Evolutionary conservation across 129 eudicot species (phyloP).

Genomic region (Centaurea solstitialis): DNA sequence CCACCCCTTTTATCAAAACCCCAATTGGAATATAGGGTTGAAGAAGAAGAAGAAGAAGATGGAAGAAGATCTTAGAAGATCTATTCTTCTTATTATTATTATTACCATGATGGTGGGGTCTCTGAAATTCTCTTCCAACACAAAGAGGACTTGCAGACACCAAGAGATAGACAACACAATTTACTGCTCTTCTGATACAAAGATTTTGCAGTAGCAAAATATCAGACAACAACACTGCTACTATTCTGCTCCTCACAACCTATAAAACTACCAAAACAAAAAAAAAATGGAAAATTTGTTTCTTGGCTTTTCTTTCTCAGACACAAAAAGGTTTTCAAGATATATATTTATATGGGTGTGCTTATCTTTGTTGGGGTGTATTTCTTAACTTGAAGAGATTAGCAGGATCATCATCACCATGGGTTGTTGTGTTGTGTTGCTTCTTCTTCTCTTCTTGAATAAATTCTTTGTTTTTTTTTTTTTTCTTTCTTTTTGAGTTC

Average conservation of each 20-base stretch:
- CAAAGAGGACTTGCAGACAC: constrained; percentile 25
- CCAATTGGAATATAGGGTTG: constrained; percentile 35
- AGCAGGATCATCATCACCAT: not conserved
- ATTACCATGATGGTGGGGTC: constrained; percentile 37
- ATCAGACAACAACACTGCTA: constrained; percentile 13
- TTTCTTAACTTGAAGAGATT: not conserved
- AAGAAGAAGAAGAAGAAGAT: constrained; percentile 25
- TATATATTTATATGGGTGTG: not conserved
- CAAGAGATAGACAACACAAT: constrained; percentile 29
- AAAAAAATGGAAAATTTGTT: not conserved
- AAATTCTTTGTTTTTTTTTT: not conserved
- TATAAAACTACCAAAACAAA: constrained; percentile 1
- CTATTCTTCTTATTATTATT: too few relatives aligned
- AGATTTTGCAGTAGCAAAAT: constrained; percentile 37
- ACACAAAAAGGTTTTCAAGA: not conserved
- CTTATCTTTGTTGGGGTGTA: constrained; percentile 6
- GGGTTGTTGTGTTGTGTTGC: too few relatives aligned
- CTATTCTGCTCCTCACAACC: not conserved
- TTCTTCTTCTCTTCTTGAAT: not conserved
- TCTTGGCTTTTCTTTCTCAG: not conserved
- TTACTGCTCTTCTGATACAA: constrained; percentile 37
- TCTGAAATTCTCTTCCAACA: constrained; percentile 31
- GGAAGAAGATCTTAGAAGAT: constrained; percentile 36
- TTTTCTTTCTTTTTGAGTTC: constrained; percentile 7
- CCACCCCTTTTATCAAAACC: too few relatives aligned